Conservation (phyloP, 2,329 filamentous ascomycete genomes). For the Zopfia rhizophila region DNA sequence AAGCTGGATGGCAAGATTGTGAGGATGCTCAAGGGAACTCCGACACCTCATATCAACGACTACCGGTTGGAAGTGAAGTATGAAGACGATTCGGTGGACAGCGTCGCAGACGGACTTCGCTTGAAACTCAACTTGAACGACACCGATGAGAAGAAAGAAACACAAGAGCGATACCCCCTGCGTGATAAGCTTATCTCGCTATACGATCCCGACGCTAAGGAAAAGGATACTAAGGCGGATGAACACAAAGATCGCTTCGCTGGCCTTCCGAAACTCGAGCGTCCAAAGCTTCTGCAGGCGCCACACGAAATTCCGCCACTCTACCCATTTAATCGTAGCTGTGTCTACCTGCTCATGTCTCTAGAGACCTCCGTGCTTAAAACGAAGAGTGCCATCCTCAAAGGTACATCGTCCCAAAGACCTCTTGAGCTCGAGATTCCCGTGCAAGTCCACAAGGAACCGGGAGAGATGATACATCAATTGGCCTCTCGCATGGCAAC, state of each 20-base stretch:
- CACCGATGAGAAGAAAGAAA: background rate
- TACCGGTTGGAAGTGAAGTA: conserved; percentile 72
- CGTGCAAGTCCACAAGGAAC: conserved; percentile 58
- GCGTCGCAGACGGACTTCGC: conserved; percentile 57
- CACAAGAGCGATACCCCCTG: background rate
- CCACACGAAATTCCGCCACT: conserved; percentile 70
- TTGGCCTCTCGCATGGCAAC: conserved; percentile 73
- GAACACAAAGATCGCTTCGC: conserved; percentile 51
- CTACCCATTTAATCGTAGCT: conserved; percentile 72
- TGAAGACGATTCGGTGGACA: conserved; percentile 66
- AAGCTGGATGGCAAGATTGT: conserved; percentile 74
- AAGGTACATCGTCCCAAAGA: conserved; percentile 64
- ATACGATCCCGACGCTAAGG: conserved; percentile 62
- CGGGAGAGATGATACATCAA: conserved; percentile 70
- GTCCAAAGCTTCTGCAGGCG: conserved; percentile 69
- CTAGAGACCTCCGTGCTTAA: conserved; percentile 57
- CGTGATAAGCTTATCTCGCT: conserved; percentile 64
- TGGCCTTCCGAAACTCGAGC: conserved; percentile 61
- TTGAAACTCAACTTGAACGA: conserved; percentile 42
- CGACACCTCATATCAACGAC: conserved; percentile 71
- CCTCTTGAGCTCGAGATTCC: conserved; percentile 72
- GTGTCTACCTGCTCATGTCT: conserved; percentile 71
- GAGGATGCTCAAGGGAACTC: conserved; percentile 75
- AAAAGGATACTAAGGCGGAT: conserved; percentile 41
- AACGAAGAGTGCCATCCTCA: conserved; percentile 66